A percentile compares a stretch with the other conserved stretches of the same genome.
These are phyloP conservation scores for Orbilia ellipsospora DNA, from an alignment of 2,329 filamentous ascomycete species.

Conservation along the genomic window DNA sequence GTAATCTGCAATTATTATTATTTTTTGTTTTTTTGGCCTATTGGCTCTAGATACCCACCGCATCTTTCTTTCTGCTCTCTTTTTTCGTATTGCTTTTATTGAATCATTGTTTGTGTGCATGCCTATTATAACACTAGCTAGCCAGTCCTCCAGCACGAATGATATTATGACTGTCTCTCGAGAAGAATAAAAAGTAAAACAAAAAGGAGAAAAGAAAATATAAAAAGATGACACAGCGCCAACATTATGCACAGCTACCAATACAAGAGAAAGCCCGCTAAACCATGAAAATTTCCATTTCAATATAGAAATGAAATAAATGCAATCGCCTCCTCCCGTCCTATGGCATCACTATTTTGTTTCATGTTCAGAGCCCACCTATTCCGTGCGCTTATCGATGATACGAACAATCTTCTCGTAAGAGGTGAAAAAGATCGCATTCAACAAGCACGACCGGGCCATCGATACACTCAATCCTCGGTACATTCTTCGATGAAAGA, in stretches of 20 bases:
- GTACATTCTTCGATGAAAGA: constrained; percentile 82
- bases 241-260: constrained; percentile 20
- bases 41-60: constrained; percentile 7
- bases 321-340: background rate
- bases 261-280: constrained; percentile 5
- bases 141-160: background rate
- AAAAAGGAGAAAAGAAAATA: background rate
- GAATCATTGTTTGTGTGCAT: background rate
- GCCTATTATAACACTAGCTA: constrained; percentile 1
- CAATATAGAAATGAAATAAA: too few relatives aligned
- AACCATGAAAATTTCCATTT: background rate
- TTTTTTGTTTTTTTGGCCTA: background rate
- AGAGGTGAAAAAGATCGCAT: constrained; percentile 88
- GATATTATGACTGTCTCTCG: constrained; percentile 1
- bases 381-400: constrained; percentile 55
- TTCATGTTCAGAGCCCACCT: background rate
- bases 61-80: background rate
- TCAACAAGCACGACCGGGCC: constrained; percentile 82
- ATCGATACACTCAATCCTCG: constrained; percentile 85
- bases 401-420: constrained; percentile 79
- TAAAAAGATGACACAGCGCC: constrained; percentile 24
- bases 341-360: background rate
- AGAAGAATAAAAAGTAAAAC: background rate
- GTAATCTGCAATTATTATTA: background rate
- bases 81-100: constrained; percentile 3